Evolutionary conservation across 2,329 filamentous ascomycete species (phyloP).

Genomic region (Aspergillus fumigatus): DNA sequence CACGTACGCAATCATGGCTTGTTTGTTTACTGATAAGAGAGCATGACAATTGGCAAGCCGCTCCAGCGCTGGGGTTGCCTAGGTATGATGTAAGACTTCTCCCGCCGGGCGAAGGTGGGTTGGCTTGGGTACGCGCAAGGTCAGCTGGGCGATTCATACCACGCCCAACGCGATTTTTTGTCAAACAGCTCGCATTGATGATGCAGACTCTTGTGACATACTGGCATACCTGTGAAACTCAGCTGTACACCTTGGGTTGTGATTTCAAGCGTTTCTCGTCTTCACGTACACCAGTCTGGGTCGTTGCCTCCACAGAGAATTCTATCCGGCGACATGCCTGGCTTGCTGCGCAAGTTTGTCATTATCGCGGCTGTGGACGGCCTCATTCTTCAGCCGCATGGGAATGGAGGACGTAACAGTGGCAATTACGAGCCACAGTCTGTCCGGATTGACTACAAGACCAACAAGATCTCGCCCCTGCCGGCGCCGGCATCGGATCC

Average conservation of each 20-base stretch:
- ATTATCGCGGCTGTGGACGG: conserved; percentile 80
- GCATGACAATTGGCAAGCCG: background rate
- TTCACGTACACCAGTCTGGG: background rate
- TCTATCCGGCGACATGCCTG: conserved; percentile 56
- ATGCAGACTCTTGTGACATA: background rate
- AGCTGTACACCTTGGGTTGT: background rate
- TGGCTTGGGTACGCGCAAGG: background rate
- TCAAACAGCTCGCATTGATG: background rate
- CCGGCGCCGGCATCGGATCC: conserved; percentile 28
- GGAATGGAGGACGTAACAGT: conserved; percentile 42
- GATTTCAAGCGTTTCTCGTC: background rate
- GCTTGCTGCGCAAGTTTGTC: conserved; percentile 71
- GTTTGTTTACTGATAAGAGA: background rate
- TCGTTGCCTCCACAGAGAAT: conserved; percentile 4
- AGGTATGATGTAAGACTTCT: background rate
- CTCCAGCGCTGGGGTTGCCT: background rate
- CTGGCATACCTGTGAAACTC: background rate
- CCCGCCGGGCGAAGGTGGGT: background rate
- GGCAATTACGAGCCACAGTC: conserved; percentile 53
- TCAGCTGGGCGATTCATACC: background rate
- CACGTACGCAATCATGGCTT: background rate
- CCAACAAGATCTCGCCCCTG: conserved; percentile 48
- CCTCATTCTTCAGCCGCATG: conserved; percentile 70
- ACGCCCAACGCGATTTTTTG: background rate
- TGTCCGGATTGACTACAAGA: conserved; percentile 67